Percentiles rank a stretch among this genome's conserved stretches.
phyloP scores from a whole-genome alignment of 73 alveolate species.

The Paramecium sonneborni region DNA sequence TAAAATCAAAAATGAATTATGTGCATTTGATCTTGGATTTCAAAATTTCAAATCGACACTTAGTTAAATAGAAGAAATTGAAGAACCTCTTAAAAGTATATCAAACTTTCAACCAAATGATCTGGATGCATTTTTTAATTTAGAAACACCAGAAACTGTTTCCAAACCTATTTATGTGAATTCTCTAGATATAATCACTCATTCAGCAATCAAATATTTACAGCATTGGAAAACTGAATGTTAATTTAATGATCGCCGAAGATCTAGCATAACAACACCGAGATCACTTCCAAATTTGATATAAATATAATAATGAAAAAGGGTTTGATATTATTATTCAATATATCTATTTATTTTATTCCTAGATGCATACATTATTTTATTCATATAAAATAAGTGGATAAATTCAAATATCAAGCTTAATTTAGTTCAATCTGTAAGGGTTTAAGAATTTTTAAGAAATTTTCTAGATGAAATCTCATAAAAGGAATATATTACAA shows the following conservation, averaged over 20 bases:
- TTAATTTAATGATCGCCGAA: not conserved
- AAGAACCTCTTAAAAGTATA: not conserved
- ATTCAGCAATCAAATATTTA: not conserved
- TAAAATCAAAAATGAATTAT: conserved; percentile 5
- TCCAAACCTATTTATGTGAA: conserved; percentile 19
- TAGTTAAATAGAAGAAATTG: conserved; percentile 42
- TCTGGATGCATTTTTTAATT: conserved; percentile 6
- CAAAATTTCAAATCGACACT: conserved; percentile 15
- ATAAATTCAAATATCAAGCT: not conserved
- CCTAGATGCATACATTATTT: not conserved
- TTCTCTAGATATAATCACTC: not conserved
- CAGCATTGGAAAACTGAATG: conserved; percentile 5
- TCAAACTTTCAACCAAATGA: not conserved
- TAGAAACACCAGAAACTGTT: conserved; percentile 11
- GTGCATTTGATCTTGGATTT: not conserved
- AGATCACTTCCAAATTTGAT: conserved; percentile 37
- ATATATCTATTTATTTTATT: not conserved
- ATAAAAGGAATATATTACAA: too few species aligned
- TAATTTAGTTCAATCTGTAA: too few species aligned
- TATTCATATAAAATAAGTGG: not conserved
- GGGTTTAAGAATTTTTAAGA: too few species aligned
- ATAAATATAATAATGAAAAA: conserved; percentile 24
- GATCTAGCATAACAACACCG: not conserved
- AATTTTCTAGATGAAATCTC: too few species aligned
- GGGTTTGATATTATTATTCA: not conserved